Conservation (phyloP, 1,139 yeast species). For the Kodamaea arcana region DNA sequence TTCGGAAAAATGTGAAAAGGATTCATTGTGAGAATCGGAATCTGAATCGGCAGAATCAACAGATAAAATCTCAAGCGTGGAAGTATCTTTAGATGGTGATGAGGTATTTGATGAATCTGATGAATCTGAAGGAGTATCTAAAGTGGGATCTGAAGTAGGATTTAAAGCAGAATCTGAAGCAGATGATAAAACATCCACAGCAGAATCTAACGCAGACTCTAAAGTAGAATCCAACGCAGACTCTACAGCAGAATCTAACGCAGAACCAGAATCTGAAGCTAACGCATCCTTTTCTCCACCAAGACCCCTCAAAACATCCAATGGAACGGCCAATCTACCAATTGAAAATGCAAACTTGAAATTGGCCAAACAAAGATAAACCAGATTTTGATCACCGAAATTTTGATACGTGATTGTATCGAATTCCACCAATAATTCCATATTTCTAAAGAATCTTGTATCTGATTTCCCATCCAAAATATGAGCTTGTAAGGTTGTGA, state of each 20-base stretch:
- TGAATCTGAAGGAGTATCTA: neutral
- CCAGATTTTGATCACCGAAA: conserved; percentile 11
- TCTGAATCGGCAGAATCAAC: too few species aligned
- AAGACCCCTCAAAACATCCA: conserved; percentile 13
- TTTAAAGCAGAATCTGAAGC: neutral
- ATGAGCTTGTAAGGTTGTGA: conserved; percentile 30
- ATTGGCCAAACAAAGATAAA: conserved; percentile 14
- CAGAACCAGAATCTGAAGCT: neutral
- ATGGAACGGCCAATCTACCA: conserved; percentile 26
- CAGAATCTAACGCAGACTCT: neutral
- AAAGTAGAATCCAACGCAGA: neutral
- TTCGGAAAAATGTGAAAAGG: neutral
- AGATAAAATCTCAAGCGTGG: too few species aligned
- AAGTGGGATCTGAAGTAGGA: neutral
- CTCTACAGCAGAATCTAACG: neutral
- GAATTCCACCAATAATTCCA: conserved; percentile 26
- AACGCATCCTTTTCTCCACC: conserved; percentile 3
- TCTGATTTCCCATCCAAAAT: conserved; percentile 18
- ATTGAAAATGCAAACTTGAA: conserved; percentile 19
- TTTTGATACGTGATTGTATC: conserved; percentile 24
- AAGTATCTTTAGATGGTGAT: too few species aligned
- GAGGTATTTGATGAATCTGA: too few species aligned
- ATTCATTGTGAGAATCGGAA: too few species aligned
- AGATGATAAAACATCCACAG: neutral
- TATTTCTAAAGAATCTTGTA: conserved; percentile 27